Evolutionary conservation across 2,329 filamentous ascomycete genomes (phyloP).

Genomic region (Scopulariopsis brevicaulis): DNA sequence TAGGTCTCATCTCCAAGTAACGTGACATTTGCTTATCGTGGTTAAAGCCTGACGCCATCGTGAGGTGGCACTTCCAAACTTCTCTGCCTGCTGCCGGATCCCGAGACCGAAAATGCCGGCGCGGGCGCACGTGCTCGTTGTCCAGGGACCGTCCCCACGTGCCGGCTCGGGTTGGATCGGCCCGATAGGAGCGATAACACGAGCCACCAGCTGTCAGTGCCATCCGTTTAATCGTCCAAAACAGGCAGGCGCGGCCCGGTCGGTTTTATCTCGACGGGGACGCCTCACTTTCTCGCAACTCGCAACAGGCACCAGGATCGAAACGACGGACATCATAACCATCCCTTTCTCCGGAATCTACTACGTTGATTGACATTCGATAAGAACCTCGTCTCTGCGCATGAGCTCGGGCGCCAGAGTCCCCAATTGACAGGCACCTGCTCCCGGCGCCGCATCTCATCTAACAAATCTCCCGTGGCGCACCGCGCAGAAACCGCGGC

Average conservation of each 20-base stretch:
- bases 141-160: neutral
- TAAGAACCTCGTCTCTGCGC: neutral
- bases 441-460: neutral
- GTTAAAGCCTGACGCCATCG: no score
- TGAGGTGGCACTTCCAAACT: no score
- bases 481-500: neutral
- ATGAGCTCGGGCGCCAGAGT: neutral
- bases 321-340: neutral
- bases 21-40: no score
- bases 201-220: neutral
- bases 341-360: neutral
- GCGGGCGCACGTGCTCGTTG: no score
- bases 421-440: neutral
- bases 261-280: neutral
- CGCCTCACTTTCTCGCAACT: neutral
- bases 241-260: neutral
- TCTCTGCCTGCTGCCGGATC: no score
- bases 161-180: neutral
- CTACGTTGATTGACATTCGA: neutral
- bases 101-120: no score
- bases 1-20: no score
- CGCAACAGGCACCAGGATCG: neutral
- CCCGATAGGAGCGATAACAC: neutral
- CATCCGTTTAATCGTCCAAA: neutral
- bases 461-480: neutral